A percentile compares a stretch with the other conserved stretches of the same genome.
Evolutionary conservation across 2,329 filamentous ascomycete genomes (phyloP).

Genomic region (Penicillium vulpinum): DNA sequence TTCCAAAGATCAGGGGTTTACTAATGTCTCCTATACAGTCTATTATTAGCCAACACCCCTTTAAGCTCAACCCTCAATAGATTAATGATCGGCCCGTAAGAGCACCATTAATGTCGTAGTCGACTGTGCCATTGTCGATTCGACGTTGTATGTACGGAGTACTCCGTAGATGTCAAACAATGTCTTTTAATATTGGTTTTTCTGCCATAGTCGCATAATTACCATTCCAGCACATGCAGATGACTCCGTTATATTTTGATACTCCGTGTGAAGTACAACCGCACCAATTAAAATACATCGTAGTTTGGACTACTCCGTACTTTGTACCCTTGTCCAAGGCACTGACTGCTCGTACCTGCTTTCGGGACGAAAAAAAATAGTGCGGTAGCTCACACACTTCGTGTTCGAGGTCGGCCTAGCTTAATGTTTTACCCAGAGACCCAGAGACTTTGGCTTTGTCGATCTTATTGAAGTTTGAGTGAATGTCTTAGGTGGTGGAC

Average conservation of each 20-base stretch:
- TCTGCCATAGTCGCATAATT: background rate
- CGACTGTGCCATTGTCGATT: background rate
- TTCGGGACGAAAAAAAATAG: background rate
- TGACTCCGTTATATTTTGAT: background rate
- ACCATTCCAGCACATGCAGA: background rate
- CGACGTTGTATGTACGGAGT: no score
- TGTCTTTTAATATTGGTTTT: background rate
- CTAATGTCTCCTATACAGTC: slow-evolving; percentile 2
- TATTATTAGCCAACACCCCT: slow-evolving; percentile 2
- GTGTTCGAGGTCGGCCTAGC: no score
- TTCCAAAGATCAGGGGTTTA: slow-evolving; percentile 3
- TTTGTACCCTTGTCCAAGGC: background rate
- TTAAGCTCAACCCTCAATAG: background rate
- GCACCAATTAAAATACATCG: background rate
- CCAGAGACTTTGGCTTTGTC: background rate
- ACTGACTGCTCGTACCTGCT: background rate
- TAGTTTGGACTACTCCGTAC: background rate
- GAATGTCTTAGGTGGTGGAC: background rate
- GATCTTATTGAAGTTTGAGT: background rate
- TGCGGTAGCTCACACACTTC: background rate
- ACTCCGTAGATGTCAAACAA: background rate
- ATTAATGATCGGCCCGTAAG: background rate
- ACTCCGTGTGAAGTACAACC: no score
- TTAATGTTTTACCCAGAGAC: background rate
- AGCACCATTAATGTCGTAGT: background rate